A percentile compares a stretch with the other conserved stretches of the same genome.
Conservation (phyloP, 495 filamentous ascomycete species). For the Elaphomyces granulatus region DNA sequence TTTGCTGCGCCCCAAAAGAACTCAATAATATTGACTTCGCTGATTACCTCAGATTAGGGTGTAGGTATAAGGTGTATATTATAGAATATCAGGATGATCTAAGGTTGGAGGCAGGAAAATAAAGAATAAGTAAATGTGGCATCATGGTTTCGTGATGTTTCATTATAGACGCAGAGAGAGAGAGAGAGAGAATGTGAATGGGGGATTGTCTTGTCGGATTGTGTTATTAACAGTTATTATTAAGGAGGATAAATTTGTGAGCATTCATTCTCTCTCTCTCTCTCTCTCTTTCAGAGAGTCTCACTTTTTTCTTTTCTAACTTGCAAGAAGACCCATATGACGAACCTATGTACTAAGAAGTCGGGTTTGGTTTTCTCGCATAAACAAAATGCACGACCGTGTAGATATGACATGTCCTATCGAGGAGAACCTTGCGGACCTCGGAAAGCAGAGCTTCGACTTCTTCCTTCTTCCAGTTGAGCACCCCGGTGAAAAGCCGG, state of each 20-base stretch:
- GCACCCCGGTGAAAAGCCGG: conserved; percentile 36
- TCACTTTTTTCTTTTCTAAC: conserved; percentile 8
- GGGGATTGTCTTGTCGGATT: no score
- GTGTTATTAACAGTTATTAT: neutral
- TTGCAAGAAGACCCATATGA: neutral
- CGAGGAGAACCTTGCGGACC: conserved; percentile 37
- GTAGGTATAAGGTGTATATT: no score
- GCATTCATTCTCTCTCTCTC: conserved; percentile 10
- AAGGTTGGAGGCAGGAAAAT: no score
- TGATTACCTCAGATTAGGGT: no score
- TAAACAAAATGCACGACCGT: conserved; percentile 22
- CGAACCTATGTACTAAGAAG: neutral
- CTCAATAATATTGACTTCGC: no score
- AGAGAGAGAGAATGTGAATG: no score
- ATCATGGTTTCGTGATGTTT: conserved; percentile 1
- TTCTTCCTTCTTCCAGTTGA: conserved; percentile 42
- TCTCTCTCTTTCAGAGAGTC: conserved; percentile 4
- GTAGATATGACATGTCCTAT: conserved; percentile 36
- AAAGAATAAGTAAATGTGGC: no score
- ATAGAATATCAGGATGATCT: no score
- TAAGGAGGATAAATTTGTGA: no score
- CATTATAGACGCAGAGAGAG: no score
- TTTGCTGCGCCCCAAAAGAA: no score
- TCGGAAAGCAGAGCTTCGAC: conserved; percentile 40
- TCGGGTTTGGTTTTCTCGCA: conserved; percentile 14